Percentiles rank a stretch among this genome's conserved stretches.
Evolutionary conservation across 225 moss, liverwort and hornwort genomes (phyloP).

Genomic region (Pseudoscleropodium purum): DNA sequence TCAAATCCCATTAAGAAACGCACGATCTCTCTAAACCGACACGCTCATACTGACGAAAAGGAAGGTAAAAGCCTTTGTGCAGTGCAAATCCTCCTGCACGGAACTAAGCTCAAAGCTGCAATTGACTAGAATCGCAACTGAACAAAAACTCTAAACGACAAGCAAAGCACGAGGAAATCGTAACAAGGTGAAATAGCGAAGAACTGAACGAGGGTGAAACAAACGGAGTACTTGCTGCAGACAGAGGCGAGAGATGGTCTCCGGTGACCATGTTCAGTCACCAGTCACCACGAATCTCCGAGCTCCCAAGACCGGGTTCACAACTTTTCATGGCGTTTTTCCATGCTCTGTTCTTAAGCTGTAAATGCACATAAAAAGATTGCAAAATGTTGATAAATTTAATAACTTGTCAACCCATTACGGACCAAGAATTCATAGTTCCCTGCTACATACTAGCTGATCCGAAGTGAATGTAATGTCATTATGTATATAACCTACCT

Average conservation of each 20-base stretch:
- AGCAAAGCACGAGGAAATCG: not conserved
- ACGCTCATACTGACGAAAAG: not conserved
- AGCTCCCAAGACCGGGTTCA: too few relatives aligned
- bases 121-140: not conserved
- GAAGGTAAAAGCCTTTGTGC: fast-evolving
- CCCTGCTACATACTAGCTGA: too few relatives aligned
- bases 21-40: not conserved
- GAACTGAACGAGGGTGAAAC: not conserved
- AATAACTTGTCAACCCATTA: not conserved
- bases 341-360: not conserved
- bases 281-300: too few relatives aligned
- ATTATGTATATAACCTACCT: too few relatives aligned
- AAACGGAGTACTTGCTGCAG: too few relatives aligned
- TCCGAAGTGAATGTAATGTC: not conserved
- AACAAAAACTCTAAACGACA: not conserved
- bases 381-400: not conserved
- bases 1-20: not conserved
- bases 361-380: not conserved
- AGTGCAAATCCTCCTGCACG: not conserved
- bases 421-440: not conserved
- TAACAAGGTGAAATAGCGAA: not conserved
- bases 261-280: not conserved
- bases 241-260: not conserved
- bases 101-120: not conserved
- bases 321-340: too few relatives aligned